A percentile compares a stretch with the other conserved stretches of the same genome.
Evolutionary conservation across 148 eudicot genomes (phyloP).

Genomic region (Drosera capensis): DNA sequence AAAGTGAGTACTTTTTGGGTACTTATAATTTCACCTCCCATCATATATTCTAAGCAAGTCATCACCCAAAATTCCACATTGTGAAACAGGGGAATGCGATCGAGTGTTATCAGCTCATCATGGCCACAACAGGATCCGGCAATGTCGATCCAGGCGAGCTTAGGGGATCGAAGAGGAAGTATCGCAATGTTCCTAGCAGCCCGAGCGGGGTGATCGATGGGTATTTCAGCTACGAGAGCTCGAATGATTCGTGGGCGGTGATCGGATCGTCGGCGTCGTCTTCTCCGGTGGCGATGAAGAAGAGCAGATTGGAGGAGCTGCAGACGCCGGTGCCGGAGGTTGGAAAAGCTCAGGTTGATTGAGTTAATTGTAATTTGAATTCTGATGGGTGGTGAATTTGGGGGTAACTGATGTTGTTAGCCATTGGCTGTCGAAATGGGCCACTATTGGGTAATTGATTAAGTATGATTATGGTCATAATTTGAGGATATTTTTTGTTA

Average conservation of each 20-base stretch:
- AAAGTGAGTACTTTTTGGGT: slow-evolving; percentile 25
- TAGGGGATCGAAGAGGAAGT: slow-evolving; percentile 10
- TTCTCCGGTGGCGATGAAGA: slow-evolving; percentile 11
- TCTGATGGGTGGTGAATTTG: too few species aligned
- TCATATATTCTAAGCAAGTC: too few species aligned
- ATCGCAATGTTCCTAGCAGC: slow-evolving; percentile 17
- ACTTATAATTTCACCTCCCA: background rate
- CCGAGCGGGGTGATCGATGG: slow-evolving; percentile 40
- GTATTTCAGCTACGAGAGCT: slow-evolving; percentile 26
- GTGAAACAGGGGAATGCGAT: slow-evolving; percentile 31
- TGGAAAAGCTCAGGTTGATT: too few species aligned
- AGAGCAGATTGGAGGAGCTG: slow-evolving; percentile 28
- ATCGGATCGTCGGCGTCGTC: slow-evolving; percentile 15
- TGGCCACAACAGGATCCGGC: slow-evolving; percentile 9
- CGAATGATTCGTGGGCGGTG: slow-evolving; percentile 32
- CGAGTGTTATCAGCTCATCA: slow-evolving; percentile 25
- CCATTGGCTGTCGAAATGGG: too few species aligned
- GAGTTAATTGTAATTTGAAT: too few species aligned
- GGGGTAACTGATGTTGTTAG: too few species aligned
- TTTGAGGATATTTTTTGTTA: too few species aligned
- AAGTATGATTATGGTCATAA: too few species aligned
- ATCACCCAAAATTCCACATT: too few species aligned
- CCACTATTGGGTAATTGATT: too few species aligned
- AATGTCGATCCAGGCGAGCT: background rate
- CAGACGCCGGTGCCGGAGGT: slow-evolving; percentile 32